A percentile compares a stretch with the other conserved stretches of the same genome.
Conservation (phyloP, 768 basidiomycete genomes). For the Pleurotus tuoliensis region DNA sequence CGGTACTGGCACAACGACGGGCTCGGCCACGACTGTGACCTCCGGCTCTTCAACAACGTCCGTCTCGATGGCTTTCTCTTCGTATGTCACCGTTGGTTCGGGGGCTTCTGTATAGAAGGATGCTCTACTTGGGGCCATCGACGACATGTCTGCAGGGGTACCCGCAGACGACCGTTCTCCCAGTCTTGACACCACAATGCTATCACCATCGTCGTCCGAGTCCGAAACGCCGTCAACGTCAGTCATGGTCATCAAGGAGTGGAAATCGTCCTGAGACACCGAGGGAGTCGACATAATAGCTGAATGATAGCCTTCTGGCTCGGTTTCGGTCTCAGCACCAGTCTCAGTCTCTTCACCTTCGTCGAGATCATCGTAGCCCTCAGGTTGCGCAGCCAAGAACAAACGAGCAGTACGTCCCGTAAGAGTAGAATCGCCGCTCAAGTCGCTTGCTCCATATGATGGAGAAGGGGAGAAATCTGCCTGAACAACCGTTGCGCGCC, state of each 20-base stretch:
- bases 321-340: constrained; percentile 66
- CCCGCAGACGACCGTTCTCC: constrained; percentile 11
- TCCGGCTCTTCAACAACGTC: constrained; percentile 6
- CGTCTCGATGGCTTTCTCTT: constrained; percentile 26
- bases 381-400: constrained; percentile 27
- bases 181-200: constrained; percentile 65
- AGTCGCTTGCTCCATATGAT: constrained; percentile 18
- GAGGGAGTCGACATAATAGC: constrained; percentile 62
- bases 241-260: constrained; percentile 68
- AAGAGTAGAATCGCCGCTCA: constrained; percentile 36
- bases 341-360: constrained; percentile 64
- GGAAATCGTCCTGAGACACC: constrained; percentile 69
- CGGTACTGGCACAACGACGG: neutral
- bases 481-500: constrained; percentile 47
- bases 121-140: constrained; percentile 25
- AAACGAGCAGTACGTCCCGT: constrained; percentile 24
- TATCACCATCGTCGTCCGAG: constrained; percentile 62
- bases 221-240: constrained; percentile 60
- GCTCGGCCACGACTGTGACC: constrained; percentile 17
- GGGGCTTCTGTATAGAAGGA: constrained; percentile 21
- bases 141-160: constrained; percentile 10
- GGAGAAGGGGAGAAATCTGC: constrained; percentile 29
- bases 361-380: constrained; percentile 19
- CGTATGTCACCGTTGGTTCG: constrained; percentile 42
- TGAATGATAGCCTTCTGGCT: constrained; percentile 75